Conservation (phyloP, 345 rosid species). For the Litchi chinensis region DNA sequence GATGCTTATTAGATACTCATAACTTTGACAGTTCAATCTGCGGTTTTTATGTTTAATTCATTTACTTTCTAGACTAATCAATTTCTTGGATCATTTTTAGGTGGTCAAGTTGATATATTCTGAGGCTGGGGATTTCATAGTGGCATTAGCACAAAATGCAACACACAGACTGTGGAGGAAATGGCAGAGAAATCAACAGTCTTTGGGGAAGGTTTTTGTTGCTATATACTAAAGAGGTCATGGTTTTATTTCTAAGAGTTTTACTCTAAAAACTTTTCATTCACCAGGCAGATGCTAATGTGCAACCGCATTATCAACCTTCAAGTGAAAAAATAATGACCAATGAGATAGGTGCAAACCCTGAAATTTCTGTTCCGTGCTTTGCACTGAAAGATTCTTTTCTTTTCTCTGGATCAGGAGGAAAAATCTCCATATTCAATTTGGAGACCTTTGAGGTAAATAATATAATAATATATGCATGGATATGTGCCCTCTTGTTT, state of each 20-base stretch:
- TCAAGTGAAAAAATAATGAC: constrained; percentile 33
- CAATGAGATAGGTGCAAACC: constrained; percentile 32
- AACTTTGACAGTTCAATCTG: not conserved
- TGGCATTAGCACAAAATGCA: constrained; percentile 38
- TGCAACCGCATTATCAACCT: constrained; percentile 33
- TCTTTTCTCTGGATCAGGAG: constrained; percentile 45
- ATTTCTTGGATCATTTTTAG: constrained; percentile 27
- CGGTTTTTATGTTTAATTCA: not conserved
- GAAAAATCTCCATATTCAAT: constrained; percentile 38
- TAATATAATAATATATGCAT: not conserved
- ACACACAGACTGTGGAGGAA: constrained; percentile 47
- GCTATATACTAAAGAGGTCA: not conserved
- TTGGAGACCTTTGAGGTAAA: constrained; percentile 37
- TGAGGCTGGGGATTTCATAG: constrained; percentile 36
- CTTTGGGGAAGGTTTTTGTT: constrained; percentile 30
- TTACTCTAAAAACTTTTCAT: constrained; percentile 18
- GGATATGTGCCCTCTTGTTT: not conserved
- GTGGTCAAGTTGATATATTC: constrained; percentile 26
- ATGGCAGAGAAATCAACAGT: constrained; percentile 28
- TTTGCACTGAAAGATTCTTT: constrained; percentile 37
- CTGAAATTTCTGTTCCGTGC: constrained; percentile 24
- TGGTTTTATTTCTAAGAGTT: constrained; percentile 14
- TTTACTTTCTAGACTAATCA: constrained; percentile 3
- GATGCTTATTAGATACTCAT: constrained; percentile 2
- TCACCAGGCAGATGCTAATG: constrained; percentile 29